These are phyloP conservation scores for Pythium coloratum DNA, from an alignment of 352 stramenopile genomes.

Conservation along the genomic window DNA sequence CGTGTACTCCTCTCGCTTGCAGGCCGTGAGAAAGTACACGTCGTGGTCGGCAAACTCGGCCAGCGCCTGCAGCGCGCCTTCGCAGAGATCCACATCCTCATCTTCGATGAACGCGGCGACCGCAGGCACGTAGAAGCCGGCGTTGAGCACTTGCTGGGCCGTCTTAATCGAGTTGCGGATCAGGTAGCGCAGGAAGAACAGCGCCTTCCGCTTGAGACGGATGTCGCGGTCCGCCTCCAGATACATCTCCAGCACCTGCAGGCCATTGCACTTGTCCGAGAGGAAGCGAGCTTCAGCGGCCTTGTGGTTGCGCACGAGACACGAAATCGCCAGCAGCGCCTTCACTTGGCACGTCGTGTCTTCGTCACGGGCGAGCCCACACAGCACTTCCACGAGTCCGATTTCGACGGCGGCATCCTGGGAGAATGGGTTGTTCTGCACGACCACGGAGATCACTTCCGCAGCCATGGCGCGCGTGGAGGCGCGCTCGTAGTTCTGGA, in stretches of 20 bases:
- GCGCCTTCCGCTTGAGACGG: constrained; percentile 75
- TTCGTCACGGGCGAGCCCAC: constrained; percentile 43
- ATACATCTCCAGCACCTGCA: constrained; percentile 58
- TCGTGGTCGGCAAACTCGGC: constrained; percentile 66
- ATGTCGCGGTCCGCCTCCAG: constrained; percentile 52
- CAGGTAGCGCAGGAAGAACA: constrained; percentile 85
- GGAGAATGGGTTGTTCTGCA: constrained; percentile 87
- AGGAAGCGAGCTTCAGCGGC: constrained; percentile 65
- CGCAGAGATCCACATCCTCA: constrained; percentile 80
- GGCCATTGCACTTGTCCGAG: constrained; percentile 50
- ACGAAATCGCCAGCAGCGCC: constrained; percentile 80
- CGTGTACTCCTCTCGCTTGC: constrained; percentile 48
- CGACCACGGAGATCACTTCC: constrained; percentile 77
- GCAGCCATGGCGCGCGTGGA: constrained; percentile 66
- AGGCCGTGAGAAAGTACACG: constrained; percentile 54
- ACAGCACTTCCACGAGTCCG: constrained; percentile 70
- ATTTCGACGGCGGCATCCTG: constrained; percentile 69
- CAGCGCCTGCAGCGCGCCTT: constrained; percentile 70
- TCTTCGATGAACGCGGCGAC: constrained; percentile 49
- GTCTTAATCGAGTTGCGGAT: constrained; percentile 60
- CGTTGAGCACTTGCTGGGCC: constrained; percentile 43
- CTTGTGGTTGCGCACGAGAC: constrained; percentile 73
- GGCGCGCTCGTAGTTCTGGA: constrained; percentile 49
- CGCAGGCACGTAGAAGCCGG: constrained; percentile 50
- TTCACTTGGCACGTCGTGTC: constrained; percentile 77